Conservation (phyloP, 139 green algal genomes). For the Nannochloris sp. region DNA sequence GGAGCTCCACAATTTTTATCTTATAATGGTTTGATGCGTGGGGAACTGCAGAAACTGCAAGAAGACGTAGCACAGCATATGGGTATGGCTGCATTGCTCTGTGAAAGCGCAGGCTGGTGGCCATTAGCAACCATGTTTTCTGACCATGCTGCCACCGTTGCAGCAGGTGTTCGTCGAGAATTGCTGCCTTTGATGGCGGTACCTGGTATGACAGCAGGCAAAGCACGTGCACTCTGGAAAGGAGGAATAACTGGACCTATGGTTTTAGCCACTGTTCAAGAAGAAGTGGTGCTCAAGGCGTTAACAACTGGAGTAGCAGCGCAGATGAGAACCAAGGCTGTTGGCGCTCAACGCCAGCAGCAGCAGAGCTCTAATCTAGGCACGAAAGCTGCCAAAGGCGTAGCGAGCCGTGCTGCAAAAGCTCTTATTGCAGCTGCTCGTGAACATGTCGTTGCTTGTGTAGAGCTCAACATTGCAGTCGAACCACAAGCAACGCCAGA, state of each 20-base stretch:
- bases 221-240: slow-evolving; percentile 35
- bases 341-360: neutral
- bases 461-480: neutral
- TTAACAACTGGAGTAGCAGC: neutral
- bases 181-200: slow-evolving; percentile 55
- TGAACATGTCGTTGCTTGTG: neutral
- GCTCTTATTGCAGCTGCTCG: slow-evolving; percentile 5
- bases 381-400: neutral
- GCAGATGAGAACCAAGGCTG: neutral
- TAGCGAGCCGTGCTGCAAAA: neutral
- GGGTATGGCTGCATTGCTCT: slow-evolving; percentile 43
- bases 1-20: slow-evolving; percentile 18
- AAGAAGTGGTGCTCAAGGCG: slow-evolving; percentile 19
- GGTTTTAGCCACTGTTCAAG: slow-evolving; percentile 20
- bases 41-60: slow-evolving; percentile 55
- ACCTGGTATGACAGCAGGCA: slow-evolving; percentile 32
- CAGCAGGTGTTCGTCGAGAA: slow-evolving; percentile 45
- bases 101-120: slow-evolving; percentile 49
- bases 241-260: slow-evolving; percentile 27
- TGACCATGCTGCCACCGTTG: slow-evolving; percentile 32
- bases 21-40: slow-evolving; percentile 12
- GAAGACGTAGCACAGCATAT: slow-evolving; percentile 43
- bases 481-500: too few relatives aligned
- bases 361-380: too few relatives aligned
- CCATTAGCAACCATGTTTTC: slow-evolving; percentile 32